phyloP scores from a whole-genome alignment of 805 yeast genomes.

The Saccharomycopsis fermentans region DNA sequence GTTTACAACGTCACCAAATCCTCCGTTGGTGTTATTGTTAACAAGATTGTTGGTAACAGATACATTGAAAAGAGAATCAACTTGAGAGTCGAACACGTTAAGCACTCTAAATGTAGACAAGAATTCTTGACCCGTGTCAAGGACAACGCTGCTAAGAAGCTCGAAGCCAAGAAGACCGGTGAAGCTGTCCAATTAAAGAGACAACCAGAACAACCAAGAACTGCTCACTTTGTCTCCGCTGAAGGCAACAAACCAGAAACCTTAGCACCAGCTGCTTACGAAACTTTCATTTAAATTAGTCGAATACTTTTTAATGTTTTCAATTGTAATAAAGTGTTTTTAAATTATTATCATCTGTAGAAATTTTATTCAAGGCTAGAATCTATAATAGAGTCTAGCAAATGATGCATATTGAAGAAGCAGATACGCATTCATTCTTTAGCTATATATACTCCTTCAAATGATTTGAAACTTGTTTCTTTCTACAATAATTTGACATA shows the following conservation, averaged over 20 bases:
- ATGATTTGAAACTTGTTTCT: no score
- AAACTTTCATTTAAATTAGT: constrained; percentile 83
- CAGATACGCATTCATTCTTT: no score
- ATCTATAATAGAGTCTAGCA: no score
- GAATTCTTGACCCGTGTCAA: constrained; percentile 98
- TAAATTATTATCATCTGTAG: not conserved
- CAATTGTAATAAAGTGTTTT: constrained; percentile 2
- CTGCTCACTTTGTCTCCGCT: constrained; percentile 73
- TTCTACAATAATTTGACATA: no score
- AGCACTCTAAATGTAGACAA: constrained; percentile 99
- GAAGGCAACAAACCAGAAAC: constrained; percentile 85
- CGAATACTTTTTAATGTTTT: constrained; percentile 2
- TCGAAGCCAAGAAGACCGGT: constrained; percentile 93
- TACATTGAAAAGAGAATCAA: constrained; percentile 98
- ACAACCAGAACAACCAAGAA: constrained; percentile 98
- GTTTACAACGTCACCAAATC: constrained; percentile 98
- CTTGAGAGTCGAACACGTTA: constrained; percentile 97
- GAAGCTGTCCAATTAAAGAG: constrained; percentile 88
- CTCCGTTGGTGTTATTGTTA: constrained; percentile 94
- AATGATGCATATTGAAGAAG: no score
- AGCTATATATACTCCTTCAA: no score
- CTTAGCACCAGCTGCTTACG: constrained; percentile 98
- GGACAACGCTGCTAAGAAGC: constrained; percentile 86
- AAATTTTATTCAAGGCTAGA: not conserved
- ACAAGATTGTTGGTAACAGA: constrained; percentile 99